Evolutionary conservation across 148 eudicot genomes (phyloP).

Genomic region (Polygonum aviculare): DNA sequence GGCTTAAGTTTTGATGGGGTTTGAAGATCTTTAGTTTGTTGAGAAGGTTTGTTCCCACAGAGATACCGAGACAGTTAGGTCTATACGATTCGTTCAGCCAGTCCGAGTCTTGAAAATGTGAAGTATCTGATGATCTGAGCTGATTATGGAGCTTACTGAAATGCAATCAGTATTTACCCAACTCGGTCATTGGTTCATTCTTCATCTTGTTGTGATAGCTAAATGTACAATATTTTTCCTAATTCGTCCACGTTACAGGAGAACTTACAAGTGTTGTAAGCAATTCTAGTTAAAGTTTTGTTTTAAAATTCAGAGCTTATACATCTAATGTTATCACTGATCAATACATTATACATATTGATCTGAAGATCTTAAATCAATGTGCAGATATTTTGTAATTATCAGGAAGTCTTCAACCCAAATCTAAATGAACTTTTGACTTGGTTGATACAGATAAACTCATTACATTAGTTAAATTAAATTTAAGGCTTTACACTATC

Average conservation of each 20-base stretch:
- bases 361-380: neutral
- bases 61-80: neutral
- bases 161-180: neutral
- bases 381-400: neutral
- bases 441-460: no score
- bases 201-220: neutral
- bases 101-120: neutral
- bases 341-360: no score
- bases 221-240: neutral
- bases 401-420: no score
- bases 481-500: no score
- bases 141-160: neutral
- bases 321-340: no score
- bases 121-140: neutral
- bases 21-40: neutral
- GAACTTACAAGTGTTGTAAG: neutral
- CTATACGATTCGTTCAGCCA: neutral
- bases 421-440: no score
- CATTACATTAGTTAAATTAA: no score
- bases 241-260: neutral
- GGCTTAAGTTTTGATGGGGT: neutral
- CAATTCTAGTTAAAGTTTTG: neutral
- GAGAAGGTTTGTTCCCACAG: constrained; percentile 1
- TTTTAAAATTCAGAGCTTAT: neutral
- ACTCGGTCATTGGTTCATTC: neutral